phyloP scores from a whole-genome alignment of 768 basidiomycete species.

The Lepiota subincarnata region DNA sequence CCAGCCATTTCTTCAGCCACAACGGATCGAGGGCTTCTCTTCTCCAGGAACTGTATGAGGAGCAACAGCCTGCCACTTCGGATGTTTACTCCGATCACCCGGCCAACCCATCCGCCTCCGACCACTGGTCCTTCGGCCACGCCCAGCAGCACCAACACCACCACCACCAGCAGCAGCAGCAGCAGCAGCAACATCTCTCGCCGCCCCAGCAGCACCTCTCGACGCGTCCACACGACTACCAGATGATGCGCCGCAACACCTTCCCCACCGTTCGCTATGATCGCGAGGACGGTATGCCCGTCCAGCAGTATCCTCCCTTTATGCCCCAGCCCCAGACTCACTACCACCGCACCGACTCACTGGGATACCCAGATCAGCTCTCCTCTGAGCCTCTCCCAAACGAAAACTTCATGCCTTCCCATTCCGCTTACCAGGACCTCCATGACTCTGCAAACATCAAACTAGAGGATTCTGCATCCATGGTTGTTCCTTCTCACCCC shows the following conservation, averaged over 20 bases:
- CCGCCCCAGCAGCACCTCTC: slow-evolving; percentile 28
- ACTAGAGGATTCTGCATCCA: slow-evolving; percentile 56
- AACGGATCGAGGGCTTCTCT: slow-evolving; percentile 46
- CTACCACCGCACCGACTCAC: slow-evolving; percentile 28
- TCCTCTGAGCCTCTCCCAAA: slow-evolving; percentile 26
- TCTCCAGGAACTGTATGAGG: slow-evolving; percentile 69
- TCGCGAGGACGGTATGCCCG: slow-evolving; percentile 39
- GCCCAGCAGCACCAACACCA: slow-evolving; percentile 34
- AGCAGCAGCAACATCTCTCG: too few species aligned
- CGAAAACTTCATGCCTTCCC: slow-evolving; percentile 37
- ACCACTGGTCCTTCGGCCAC: slow-evolving; percentile 33
- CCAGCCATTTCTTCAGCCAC: slow-evolving; percentile 25
- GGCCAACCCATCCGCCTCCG: background rate
- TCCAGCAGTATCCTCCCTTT: slow-evolving; percentile 41
- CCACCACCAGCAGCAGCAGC: slow-evolving; percentile 28
- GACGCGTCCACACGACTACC: slow-evolving; percentile 38
- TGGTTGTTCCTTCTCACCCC: slow-evolving; percentile 63
- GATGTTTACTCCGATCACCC: slow-evolving; percentile 9
- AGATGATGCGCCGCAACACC: slow-evolving; percentile 60
- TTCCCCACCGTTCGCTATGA: slow-evolving; percentile 78
- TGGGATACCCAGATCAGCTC: slow-evolving; percentile 30
- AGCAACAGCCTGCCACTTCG: slow-evolving; percentile 5
- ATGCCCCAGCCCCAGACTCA: slow-evolving; percentile 37
- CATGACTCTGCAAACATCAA: slow-evolving; percentile 52
- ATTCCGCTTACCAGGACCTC: slow-evolving; percentile 38